Evolutionary conservation across 2,329 filamentous ascomycete genomes (phyloP).

Genomic region (Cladophialophora exuberans): DNA sequence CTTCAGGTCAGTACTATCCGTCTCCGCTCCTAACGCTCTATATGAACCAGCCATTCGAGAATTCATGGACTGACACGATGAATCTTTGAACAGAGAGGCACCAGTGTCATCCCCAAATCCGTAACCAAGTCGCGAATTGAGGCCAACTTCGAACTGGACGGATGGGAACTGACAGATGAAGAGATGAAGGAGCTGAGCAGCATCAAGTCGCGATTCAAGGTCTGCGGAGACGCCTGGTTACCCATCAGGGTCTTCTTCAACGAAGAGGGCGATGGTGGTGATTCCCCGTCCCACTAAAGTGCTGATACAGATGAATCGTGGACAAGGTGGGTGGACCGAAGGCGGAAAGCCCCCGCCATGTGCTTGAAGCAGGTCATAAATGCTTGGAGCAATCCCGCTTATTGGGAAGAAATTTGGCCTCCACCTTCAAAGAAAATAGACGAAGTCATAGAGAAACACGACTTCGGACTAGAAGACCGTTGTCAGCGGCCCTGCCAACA

Average conservation of each 20-base stretch:
- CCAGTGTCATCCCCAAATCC: slow-evolving; percentile 84
- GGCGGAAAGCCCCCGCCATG: not conserved
- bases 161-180: slow-evolving; percentile 71
- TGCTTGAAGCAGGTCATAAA: not conserved
- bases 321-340: not conserved
- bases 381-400: not conserved
- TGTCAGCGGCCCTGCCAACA: too few species aligned
- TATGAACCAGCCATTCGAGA: not conserved
- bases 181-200: slow-evolving; percentile 71
- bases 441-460: too few species aligned
- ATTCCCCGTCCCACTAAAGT: slow-evolving; percentile 24
- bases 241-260: slow-evolving; percentile 77
- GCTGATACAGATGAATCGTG: not conserved
- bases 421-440: too few species aligned
- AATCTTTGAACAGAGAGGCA: slow-evolving; percentile 51
- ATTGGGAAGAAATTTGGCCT: too few species aligned
- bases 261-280: slow-evolving; percentile 29
- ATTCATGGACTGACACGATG: not conserved
- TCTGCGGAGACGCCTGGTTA: slow-evolving; percentile 65
- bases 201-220: slow-evolving; percentile 78
- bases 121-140: slow-evolving; percentile 74
- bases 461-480: too few species aligned
- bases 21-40: not conserved
- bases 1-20: slow-evolving; percentile 42
- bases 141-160: slow-evolving; percentile 75